Base-by-base conservation (phyloP, 2,329 filamentous ascomycete genomes). In the Pseudophaeomoniella oleicola region DNA sequence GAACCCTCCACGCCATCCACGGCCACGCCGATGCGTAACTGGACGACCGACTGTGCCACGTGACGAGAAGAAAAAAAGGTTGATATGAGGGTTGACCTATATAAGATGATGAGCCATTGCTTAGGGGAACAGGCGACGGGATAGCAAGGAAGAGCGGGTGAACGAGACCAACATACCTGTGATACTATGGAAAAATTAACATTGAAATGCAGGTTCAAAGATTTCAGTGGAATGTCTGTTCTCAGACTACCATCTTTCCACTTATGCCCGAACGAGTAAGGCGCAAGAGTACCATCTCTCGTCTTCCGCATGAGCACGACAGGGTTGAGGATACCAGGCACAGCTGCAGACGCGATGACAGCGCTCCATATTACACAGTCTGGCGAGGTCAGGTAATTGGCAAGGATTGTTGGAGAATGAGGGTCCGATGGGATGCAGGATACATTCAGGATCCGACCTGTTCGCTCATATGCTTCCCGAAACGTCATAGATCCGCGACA, bases 301-400 rank as follows among this genome's bases (percentile, higher is more conserved):
- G 72, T 81, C 62, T 93, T 94, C 67, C 76, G 77, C 78, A 94
- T 87, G 66, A 84, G 83, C 5, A 98, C 74, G 1, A 98, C 88
- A 0, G 90, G 90, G 51, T 96, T 96, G 22, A 96, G 64, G 39
- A 98, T 96, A 2, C 90, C 90, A 0, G 90, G 90, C 0, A 98
- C 90, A 3, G 90, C 90, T 3, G 90, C 90, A 4, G 87, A 94
- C 1, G 90, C 90, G 32, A 98, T 63, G 3, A 96, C 86, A 2
- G 90, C 88, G 9, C 86, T 94, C 90, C 92, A 98, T 43, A 98
- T 92, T 30, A 98, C 90, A 53, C 90, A 98, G 61, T 98, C 86
- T 0, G 90, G 90, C 15, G 81, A 82, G 2, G 90, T 96, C 19
- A 94, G 71, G 55, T 96, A 94, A 59, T 98, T 98, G 52, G 85